Evolutionary conservation across 2,329 filamentous ascomycete genomes (phyloP).

Genomic region (Botrytis galanthina): DNA sequence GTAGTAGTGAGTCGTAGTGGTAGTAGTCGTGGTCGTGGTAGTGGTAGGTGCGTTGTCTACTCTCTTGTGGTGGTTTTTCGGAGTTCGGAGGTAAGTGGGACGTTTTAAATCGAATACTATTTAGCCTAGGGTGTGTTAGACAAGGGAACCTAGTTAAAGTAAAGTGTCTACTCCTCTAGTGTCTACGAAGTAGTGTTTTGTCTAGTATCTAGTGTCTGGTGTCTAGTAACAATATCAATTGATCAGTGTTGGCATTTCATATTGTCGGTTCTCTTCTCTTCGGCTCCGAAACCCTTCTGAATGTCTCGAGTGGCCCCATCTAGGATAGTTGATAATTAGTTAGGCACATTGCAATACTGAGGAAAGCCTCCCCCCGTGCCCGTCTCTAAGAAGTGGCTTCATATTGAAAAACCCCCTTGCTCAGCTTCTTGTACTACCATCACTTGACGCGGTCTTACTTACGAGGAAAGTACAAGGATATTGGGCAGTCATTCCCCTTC

Average conservation of each 20-base stretch:
- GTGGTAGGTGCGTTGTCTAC: not conserved
- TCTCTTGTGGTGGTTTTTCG: conserved; percentile 10
- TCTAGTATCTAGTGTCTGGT: not conserved
- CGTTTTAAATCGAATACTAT: not conserved
- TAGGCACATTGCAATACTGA: conserved; percentile 5
- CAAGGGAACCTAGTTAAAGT: conserved; percentile 2
- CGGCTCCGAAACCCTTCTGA: not conserved
- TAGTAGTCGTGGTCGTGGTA: not conserved
- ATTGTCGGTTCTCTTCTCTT: not conserved
- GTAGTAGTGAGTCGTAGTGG: not conserved
- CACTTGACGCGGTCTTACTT: conserved; percentile 6
- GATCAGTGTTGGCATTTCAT: not conserved
- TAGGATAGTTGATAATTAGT: not conserved
- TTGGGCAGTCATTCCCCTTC: not conserved
- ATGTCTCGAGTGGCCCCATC: not conserved
- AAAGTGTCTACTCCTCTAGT: not conserved
- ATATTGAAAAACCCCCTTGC: not conserved
- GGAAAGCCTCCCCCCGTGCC: not conserved
- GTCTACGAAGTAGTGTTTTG: not conserved
- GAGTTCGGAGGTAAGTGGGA: conserved; percentile 8
- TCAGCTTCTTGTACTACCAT: not conserved
- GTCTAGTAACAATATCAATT: not conserved
- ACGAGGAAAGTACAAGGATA: not conserved
- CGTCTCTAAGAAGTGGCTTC: not conserved
- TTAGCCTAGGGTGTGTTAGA: conserved; percentile 1